phyloP scores from a whole-genome alignment of 768 basidiomycete genomes.

The Ramaria sp. region DNA sequence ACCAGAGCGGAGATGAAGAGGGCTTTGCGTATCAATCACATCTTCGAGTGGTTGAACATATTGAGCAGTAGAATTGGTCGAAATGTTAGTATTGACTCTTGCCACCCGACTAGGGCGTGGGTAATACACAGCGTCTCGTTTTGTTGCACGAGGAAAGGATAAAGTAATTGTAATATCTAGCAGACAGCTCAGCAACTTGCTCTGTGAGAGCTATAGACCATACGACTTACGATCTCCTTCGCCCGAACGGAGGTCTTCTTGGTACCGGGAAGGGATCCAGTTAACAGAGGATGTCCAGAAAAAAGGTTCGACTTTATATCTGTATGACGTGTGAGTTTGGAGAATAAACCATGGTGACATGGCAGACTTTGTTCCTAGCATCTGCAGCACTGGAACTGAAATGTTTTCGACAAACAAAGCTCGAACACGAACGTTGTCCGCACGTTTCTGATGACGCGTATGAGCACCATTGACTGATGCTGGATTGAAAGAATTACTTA shows the following conservation, averaged over 20 bases:
- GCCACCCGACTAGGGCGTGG: neutral
- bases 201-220: neutral
- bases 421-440: slow-evolving; percentile 30
- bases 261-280: slow-evolving; percentile 60
- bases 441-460: slow-evolving; percentile 16
- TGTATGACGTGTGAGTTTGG: slow-evolving; percentile 9
- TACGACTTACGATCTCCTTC: slow-evolving; percentile 41
- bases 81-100: neutral
- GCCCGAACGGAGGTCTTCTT: slow-evolving; percentile 32
- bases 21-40: slow-evolving; percentile 42
- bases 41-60: slow-evolving; percentile 4
- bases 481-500: slow-evolving; percentile 14
- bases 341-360: neutral
- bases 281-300: slow-evolving; percentile 55
- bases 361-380: slow-evolving; percentile 43
- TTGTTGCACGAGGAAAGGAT: slow-evolving; percentile 33
- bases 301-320: slow-evolving; percentile 51
- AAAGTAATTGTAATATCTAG: slow-evolving; percentile 50
- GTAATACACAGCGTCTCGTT: neutral
- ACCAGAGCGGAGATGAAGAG: slow-evolving; percentile 25
- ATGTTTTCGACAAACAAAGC: slow-evolving; percentile 42
- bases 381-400: slow-evolving; percentile 40
- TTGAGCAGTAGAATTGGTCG: neutral
- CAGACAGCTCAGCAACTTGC: slow-evolving; percentile 1
- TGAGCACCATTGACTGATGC: neutral